Conservation (phyloP, 2,329 filamentous ascomycete genomes). For the Cordyceps tenuipes region DNA sequence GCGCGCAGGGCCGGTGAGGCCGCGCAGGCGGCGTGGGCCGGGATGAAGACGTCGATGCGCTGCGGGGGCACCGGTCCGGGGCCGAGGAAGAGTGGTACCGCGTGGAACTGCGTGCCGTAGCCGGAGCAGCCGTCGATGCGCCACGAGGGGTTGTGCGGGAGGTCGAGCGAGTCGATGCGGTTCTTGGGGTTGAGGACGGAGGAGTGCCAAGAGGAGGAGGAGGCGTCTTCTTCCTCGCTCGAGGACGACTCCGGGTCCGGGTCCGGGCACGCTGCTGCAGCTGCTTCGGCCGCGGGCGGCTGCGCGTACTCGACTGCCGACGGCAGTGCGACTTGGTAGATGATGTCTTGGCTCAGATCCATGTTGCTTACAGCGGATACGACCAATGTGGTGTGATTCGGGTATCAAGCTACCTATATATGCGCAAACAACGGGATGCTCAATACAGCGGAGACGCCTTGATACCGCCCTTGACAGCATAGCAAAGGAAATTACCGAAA, state of each 20-base stretch:
- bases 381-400: neutral
- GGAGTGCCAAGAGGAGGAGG: constrained; percentile 36
- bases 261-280: neutral
- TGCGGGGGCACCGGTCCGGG: constrained; percentile 33
- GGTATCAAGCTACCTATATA: no score
- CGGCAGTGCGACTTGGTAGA: constrained; percentile 49
- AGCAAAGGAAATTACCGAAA: no score
- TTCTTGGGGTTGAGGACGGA: constrained; percentile 53
- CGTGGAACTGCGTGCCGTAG: constrained; percentile 50
- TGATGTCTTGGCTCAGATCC: constrained; percentile 44
- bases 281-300: neutral
- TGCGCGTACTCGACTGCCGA: constrained; percentile 41
- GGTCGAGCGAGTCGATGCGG: constrained; percentile 47
- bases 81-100: constrained; percentile 42
- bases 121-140: constrained; percentile 50
- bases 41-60: constrained; percentile 51
- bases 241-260: neutral
- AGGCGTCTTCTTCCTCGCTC: no score
- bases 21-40: constrained; percentile 36
- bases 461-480: no score
- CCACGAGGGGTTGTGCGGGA: constrained; percentile 40
- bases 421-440: no score
- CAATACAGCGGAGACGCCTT: no score
- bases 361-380: constrained; percentile 25
- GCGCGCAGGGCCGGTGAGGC: constrained; percentile 32